Percentiles rank a stretch among this genome's conserved stretches.
phyloP scores from a whole-genome alignment of 1,139 yeast genomes.

The Lodderomyces elongisporus region DNA sequence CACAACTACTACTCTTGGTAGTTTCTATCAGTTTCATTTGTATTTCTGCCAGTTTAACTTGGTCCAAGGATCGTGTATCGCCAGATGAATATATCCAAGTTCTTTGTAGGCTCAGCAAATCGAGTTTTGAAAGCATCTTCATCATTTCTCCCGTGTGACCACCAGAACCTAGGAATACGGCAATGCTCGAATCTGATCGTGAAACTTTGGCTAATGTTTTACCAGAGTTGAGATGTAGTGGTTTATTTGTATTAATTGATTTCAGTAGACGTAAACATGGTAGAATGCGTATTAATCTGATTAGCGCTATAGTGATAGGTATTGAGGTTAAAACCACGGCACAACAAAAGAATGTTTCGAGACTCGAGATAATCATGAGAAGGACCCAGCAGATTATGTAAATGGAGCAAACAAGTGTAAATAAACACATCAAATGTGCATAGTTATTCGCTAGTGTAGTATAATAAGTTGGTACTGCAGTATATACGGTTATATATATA shows the following conservation, averaged over 20 bases:
- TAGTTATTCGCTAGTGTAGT: too few species aligned
- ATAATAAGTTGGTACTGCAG: too few species aligned
- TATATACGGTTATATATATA: too few species aligned
- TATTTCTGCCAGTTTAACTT: conserved; percentile 35
- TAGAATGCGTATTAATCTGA: background rate
- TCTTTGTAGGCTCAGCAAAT: conserved; percentile 24
- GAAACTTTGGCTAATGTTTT: background rate
- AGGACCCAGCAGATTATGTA: too few species aligned
- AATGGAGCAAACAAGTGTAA: too few species aligned
- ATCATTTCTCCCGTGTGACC: conserved; percentile 98
- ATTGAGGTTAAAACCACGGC: background rate
- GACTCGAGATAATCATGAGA: too few species aligned
- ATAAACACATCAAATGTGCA: too few species aligned
- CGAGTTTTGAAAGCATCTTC: conserved; percentile 45
- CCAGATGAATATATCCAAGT: conserved; percentile 51
- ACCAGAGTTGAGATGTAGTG: background rate
- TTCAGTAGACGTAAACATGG: background rate
- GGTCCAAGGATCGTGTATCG: conserved; percentile 52
- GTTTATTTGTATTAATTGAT: background rate
- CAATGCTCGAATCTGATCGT: background rate
- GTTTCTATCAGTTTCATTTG: too few species aligned
- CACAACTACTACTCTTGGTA: too few species aligned
- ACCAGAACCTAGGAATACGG: conserved; percentile 72
- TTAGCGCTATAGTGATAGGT: background rate
- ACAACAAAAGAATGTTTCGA: background rate